Evolutionary conservation across 352 stramenopile species (phyloP).

Genomic region (Phytophthora meadii): DNA sequence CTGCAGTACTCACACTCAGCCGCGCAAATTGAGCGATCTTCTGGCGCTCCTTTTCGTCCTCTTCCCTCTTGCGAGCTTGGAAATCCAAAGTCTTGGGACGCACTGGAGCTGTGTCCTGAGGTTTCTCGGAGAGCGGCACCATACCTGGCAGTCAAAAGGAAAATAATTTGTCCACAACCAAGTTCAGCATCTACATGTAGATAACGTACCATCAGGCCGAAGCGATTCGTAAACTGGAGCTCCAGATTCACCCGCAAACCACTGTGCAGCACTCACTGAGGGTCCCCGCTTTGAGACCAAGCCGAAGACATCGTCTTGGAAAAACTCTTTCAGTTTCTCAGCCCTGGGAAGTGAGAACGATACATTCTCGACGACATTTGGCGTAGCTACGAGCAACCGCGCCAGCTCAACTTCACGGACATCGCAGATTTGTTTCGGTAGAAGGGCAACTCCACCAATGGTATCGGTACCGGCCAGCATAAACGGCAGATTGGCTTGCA

Average conservation of each 20-base stretch:
- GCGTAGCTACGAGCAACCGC: slow-evolving; percentile 66
- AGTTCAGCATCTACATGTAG: background rate
- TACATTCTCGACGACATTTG: slow-evolving; percentile 55
- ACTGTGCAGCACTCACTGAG: slow-evolving; percentile 45
- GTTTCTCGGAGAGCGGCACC: slow-evolving; percentile 68
- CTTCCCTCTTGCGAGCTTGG: slow-evolving; percentile 58
- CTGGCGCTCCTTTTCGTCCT: slow-evolving; percentile 67
- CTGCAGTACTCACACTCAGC: slow-evolving; percentile 53
- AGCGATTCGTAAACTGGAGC: slow-evolving; percentile 63
- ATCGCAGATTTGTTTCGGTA: slow-evolving; percentile 72
- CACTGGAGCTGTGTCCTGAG: slow-evolving; percentile 35
- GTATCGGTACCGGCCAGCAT: slow-evolving; percentile 51
- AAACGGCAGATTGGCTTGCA: slow-evolving; percentile 74
- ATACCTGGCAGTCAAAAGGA: slow-evolving; percentile 47
- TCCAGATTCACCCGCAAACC: slow-evolving; percentile 61
- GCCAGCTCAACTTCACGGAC: slow-evolving; percentile 75
- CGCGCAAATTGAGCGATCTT: slow-evolving; percentile 76
- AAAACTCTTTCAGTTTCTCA: slow-evolving; percentile 73
- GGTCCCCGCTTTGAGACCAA: slow-evolving; percentile 41
- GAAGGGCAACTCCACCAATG: slow-evolving; percentile 64
- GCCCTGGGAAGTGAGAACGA: slow-evolving; percentile 76
- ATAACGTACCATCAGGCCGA: slow-evolving; percentile 48
- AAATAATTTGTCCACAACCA: slow-evolving; percentile 1
- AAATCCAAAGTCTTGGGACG: slow-evolving; percentile 78
- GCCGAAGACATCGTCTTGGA: slow-evolving; percentile 83